Evolutionary conservation across 75 land plant genomes (phyloP).

Genomic region (Sequoiadendron giganteum): DNA sequence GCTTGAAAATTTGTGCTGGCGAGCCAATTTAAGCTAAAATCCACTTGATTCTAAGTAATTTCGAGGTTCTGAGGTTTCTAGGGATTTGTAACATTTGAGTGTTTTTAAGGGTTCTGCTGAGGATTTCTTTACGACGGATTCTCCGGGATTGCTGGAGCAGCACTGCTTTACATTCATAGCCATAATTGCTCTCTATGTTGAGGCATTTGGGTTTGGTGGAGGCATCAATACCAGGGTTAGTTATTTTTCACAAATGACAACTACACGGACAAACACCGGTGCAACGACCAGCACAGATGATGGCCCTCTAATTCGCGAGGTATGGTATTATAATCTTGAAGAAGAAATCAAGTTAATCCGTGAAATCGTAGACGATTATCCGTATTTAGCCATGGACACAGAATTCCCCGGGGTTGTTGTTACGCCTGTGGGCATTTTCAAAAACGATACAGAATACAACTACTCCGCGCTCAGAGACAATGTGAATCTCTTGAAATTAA

Average conservation of each 20-base stretch:
- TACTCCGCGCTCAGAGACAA: constrained; percentile 34
- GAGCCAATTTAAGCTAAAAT: neutral
- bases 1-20: neutral
- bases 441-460: constrained; percentile 26
- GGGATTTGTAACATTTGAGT: neutral
- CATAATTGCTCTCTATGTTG: constrained; percentile 8
- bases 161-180: neutral
- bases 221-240: neutral
- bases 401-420: constrained; percentile 67
- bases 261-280: neutral
- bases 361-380: constrained; percentile 49
- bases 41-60: neutral
- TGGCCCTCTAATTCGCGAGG: constrained; percentile 51
- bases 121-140: neutral
- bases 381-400: constrained; percentile 68
- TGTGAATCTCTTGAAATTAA: constrained; percentile 59
- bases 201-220: neutral
- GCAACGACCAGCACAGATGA: constrained; percentile 5
- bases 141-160: neutral
- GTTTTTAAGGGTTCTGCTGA: neutral
- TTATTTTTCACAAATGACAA: neutral
- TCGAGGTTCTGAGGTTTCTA: neutral
- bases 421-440: constrained; percentile 43
- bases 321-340: constrained; percentile 59
- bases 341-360: constrained; percentile 51